Evolutionary conservation across 352 stramenopile species (phyloP), one percentile per base, ranked within the genome.

Genomic region (Phytophthora pisi): DNA sequence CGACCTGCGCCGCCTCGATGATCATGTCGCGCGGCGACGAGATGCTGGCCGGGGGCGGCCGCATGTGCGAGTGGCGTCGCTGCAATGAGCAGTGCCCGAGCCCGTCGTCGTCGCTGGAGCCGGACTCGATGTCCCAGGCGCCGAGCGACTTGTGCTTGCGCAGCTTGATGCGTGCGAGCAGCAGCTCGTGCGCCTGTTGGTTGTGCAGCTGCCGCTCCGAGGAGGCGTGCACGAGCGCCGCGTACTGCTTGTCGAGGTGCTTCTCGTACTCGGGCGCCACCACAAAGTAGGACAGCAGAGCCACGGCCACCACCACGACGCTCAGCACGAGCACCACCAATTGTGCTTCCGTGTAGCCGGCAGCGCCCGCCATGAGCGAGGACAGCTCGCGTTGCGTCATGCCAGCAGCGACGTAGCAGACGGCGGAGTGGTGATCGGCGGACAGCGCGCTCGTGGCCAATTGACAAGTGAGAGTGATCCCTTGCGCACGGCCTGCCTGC

Each of bases 261-360:
- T 90, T 91, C 58, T 91, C 81, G 70, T 84, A 91, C 66, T 93
- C 84, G 3, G 84, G 82, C 10, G 84, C 84, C 18, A 92, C 82
- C 18, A 93, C 84, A 47, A 91, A 93, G 66, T 93, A 93, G 36
- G 82, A 93, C n/a, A 93, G 72, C 26, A 93, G 61, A 31, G 79
- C 84, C 16, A 90, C 75, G 23, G 62, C 74, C 28, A 91, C 66
- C 38, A 93, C 70, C 5, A 93, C 61, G 51, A 79, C 57, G 15
- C 61, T 76, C 45, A 91, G 67, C 43, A 87, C 78, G 5, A 91
- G 63, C 51, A 86, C 49, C 51, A 84, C 79, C 50, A 91, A 51
- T 59, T 89, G 79, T 11, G 74, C 61, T 65, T 92, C 84, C 15
- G 76, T 65, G 62, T 78, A 84, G 38, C 62, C 75, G 23, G 64